Conservation (phyloP, 495 filamentous ascomycete genomes). For the Aspergillus carlsbadensis region DNA sequence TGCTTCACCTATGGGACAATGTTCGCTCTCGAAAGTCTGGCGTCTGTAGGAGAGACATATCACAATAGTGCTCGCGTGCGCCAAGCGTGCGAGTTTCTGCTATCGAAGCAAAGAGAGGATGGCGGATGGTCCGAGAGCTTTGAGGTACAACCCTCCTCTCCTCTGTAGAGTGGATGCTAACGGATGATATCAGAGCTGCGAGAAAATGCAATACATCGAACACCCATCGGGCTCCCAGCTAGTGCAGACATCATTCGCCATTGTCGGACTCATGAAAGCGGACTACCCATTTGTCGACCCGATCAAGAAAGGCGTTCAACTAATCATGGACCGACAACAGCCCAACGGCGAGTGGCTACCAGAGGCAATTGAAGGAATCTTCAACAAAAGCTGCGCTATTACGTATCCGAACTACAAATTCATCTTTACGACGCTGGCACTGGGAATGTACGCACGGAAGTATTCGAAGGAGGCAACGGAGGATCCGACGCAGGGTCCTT, state of each 20-base stretch:
- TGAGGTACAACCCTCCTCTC: constrained; percentile 1
- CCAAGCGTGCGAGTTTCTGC: constrained; percentile 21
- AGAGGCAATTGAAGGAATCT: constrained; percentile 1
- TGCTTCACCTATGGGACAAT: constrained; percentile 22
- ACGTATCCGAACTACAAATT: constrained; percentile 15
- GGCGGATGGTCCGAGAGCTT: constrained; percentile 24
- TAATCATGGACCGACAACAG: constrained; percentile 10
- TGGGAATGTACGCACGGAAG: constrained; percentile 12
- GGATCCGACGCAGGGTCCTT: not conserved
- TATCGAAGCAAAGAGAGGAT: constrained; percentile 19
- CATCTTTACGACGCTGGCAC: constrained; percentile 9
- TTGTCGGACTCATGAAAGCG: constrained; percentile 6
- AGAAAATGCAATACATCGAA: constrained; percentile 4
- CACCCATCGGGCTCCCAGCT: constrained; percentile 4
- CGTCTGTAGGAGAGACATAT: constrained; percentile 14
- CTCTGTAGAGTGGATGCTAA: not conserved
- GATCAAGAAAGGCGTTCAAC: constrained; percentile 1
- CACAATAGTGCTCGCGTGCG: constrained; percentile 5
- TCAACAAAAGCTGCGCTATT: constrained; percentile 14
- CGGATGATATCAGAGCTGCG: constrained; percentile 7
- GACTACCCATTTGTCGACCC: constrained; percentile 6
- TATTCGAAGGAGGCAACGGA: not conserved
- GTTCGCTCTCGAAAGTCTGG: constrained; percentile 23
- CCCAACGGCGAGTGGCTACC: constrained; percentile 3
- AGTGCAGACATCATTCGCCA: not conserved